phyloP scores from a whole-genome alignment of 2,329 filamentous ascomycete genomes.

The Calonectria naviculata region DNA sequence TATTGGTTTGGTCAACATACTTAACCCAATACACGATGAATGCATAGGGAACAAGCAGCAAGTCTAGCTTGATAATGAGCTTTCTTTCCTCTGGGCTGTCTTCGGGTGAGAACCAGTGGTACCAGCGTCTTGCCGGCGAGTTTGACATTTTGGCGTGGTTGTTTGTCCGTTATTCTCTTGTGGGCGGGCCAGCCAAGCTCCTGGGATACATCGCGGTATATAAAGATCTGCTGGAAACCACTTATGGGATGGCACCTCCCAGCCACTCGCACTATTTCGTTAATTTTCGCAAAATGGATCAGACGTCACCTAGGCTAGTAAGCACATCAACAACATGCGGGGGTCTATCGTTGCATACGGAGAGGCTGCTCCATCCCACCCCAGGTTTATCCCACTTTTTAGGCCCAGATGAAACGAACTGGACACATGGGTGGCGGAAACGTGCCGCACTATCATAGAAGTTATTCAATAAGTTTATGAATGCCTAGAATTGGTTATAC shows the following conservation, averaged over 20 bases:
- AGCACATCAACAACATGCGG: conserved; percentile 18
- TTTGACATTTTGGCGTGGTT: conserved; percentile 16
- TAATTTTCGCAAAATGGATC: not conserved
- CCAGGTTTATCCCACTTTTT: not conserved
- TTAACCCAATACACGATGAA: conserved; percentile 33
- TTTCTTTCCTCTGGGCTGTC: conserved; percentile 51
- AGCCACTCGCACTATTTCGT: not conserved
- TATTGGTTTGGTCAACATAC: conserved; percentile 34
- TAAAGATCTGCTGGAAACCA: not conserved
- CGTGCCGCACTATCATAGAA: too few relatives aligned
- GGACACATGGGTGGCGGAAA: not conserved
- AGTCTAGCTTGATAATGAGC: conserved; percentile 66
- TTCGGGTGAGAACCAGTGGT: conserved; percentile 59
- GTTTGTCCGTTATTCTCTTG: too few relatives aligned
- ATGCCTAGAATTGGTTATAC: too few relatives aligned
- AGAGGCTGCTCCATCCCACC: not conserved
- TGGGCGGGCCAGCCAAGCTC: too few relatives aligned
- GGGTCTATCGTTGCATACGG: not conserved
- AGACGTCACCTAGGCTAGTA: conserved; percentile 13
- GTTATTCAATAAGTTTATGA: too few relatives aligned
- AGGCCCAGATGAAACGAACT: not conserved
- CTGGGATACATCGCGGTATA: not conserved
- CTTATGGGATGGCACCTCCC: not conserved
- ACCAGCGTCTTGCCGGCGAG: conserved; percentile 23
- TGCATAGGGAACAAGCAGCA: conserved; percentile 64